Evolutionary conservation across 306 rosid genomes (phyloP).

Genomic region (Vigna mungo): DNA sequence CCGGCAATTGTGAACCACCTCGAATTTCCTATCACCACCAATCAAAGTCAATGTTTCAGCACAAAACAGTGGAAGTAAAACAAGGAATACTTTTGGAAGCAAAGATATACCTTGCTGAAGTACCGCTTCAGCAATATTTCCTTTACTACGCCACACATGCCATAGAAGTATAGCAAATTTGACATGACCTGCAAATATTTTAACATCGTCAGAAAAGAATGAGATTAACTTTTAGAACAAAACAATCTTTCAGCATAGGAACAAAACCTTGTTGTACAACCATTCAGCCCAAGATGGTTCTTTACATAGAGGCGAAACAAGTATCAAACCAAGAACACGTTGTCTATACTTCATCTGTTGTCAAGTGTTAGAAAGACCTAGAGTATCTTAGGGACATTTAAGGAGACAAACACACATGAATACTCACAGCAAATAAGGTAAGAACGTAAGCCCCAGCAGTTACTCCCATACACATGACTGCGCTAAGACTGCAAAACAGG

Average conservation of each 20-base stretch:
- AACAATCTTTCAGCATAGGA: conserved; percentile 40
- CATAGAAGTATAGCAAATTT: conserved; percentile 86
- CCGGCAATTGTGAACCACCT: conserved; percentile 72
- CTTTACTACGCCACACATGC: conserved; percentile 93
- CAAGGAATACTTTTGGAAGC: conserved; percentile 37
- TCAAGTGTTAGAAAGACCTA: conserved; percentile 46
- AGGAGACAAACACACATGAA: conserved; percentile 3
- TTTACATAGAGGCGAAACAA: conserved; percentile 87
- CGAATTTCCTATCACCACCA: conserved; percentile 74
- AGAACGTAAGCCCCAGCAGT: conserved; percentile 97
- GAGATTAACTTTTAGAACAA: conserved; percentile 26
- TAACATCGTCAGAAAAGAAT: conserved; percentile 33
- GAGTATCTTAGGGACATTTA: conserved; percentile 14
- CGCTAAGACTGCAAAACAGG: conserved; percentile 65
- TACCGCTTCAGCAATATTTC: conserved; percentile 87
- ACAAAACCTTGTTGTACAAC: conserved; percentile 87
- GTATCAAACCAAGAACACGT: conserved; percentile 89
- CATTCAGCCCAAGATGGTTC: conserved; percentile 96
- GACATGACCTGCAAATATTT: conserved; percentile 71
- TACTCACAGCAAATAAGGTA: conserved; percentile 88
- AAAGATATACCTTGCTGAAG: conserved; percentile 82
- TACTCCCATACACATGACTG: conserved; percentile 98
- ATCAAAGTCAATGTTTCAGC: conserved; percentile 36
- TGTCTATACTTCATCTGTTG: conserved; percentile 87
- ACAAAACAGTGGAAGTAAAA: conserved; percentile 30